Base-by-base conservation (phyloP, 164 flowering plant species). In the Nymphaea thermarum region DNA sequence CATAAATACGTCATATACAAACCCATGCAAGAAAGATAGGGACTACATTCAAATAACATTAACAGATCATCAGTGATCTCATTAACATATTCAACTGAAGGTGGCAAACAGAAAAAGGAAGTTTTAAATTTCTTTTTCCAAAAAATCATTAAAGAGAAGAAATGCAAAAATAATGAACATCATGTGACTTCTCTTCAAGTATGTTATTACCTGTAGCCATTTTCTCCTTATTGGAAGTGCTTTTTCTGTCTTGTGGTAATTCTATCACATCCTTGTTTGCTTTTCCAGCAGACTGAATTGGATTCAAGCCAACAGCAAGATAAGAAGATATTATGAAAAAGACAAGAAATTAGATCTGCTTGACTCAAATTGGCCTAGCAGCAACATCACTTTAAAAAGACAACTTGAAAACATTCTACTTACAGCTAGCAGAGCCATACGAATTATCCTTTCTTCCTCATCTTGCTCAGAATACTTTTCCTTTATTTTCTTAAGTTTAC, bases 381-480 rank as follows among this genome's bases (percentile, higher is more conserved):
- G 12, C 7, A 47, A 6, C 7, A 12, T 6, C 12, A 47, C 12
- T 47, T 47, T 7, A 47, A 47, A 47, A 7, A 47, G 12, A 47
- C 36, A 25, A 25, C 36, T 25, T 47, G 7, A 75, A 66, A 55
- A 8, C 12, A 44, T 55, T 67, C 65, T 67, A 85, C 97, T 86
- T 73, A 93, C 98, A 45, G 93, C 97, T 65, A 93, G 80, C 72
- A 93, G 80, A 65, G 93, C 87, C 96, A 93, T 91, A 18, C 94
- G 85, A 60, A 89, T 82, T 68, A 66, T 87, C 70, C 97, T 83
- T 73, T 93, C 98, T 75, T 91, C 97, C 75, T 91, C 97, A 77
- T 93, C 98, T 70, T 93, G 98, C 76, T 93, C 86, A 5, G 87
- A 88, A 78, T 93, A 93, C 75, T 89, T 93, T 71, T 93, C 96